phyloP scores from a whole-genome alignment of 768 basidiomycete species.

The Pleurotus pulmonarius region DNA sequence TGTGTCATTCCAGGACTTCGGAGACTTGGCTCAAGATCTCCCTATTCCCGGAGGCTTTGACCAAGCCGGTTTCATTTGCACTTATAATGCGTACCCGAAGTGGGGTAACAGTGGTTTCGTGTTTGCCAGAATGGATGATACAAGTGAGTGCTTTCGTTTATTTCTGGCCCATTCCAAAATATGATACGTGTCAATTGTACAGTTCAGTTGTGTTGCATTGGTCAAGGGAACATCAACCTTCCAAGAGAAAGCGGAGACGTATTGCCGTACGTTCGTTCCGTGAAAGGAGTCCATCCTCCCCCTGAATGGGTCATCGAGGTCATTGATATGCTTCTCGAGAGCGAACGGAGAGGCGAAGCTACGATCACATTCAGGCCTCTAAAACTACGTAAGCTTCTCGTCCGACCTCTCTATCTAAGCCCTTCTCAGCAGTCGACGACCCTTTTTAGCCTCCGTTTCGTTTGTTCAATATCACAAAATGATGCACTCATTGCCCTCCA shows the following conservation, averaged over 20 bases:
- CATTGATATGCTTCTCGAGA: not conserved
- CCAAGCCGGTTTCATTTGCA: not conserved
- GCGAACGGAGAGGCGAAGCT: not conserved
- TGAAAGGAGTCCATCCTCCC: not conserved
- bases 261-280: not conserved
- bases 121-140: conserved; percentile 3
- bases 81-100: not conserved
- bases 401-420: not conserved
- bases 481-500: conserved; percentile 12
- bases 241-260: not conserved
- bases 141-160: not conserved
- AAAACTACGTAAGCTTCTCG: not conserved
- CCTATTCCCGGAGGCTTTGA: conserved; percentile 11
- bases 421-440: not conserved
- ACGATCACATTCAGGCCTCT: not conserved
- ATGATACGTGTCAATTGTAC: no score
- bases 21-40: conserved; percentile 10
- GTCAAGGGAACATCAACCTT: not conserved
- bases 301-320: not conserved
- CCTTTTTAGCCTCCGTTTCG: conserved; percentile 7
- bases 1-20: conserved; percentile 11
- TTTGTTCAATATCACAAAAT: conserved; percentile 16
- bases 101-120: not conserved
- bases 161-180: no score
- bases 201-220: conserved; percentile 4